Conservation (phyloP, 805 yeast genomes). For the Saccharomycopsis capsularis region DNA sequence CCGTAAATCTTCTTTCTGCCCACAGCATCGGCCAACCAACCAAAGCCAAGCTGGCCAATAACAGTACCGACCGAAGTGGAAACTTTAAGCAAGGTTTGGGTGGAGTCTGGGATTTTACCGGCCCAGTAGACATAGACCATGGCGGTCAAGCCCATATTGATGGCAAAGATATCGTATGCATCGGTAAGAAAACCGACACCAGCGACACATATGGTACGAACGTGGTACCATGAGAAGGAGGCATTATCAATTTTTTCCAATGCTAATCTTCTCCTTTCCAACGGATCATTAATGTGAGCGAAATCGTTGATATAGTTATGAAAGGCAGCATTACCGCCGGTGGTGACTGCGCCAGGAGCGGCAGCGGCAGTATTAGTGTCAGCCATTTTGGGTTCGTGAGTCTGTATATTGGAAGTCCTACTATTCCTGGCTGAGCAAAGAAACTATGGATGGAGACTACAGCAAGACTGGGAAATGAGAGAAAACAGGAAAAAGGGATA, state of each 20-base stretch:
- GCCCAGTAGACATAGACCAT: conserved; percentile 68
- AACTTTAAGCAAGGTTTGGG: conserved; percentile 70
- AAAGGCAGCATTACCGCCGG: conserved; percentile 81
- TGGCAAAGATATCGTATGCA: conserved; percentile 88
- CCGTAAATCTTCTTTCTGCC: conserved; percentile 91
- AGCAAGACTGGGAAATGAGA: too few relatives aligned
- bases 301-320: conserved; percentile 76
- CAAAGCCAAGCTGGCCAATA: conserved; percentile 83
- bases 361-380: too few relatives aligned
- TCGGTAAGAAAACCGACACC: conserved; percentile 94
- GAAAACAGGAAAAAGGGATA: too few relatives aligned
- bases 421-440: too few relatives aligned
- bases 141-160: conserved; percentile 77
- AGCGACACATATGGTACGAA: conserved; percentile 76
- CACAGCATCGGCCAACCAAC: conserved; percentile 68
- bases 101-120: conserved; percentile 57
- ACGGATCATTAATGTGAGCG: conserved; percentile 75
- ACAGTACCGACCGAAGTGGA: conserved; percentile 94
- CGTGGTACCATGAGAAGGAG: conserved; percentile 73
- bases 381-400: too few relatives aligned
- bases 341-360: too few relatives aligned
- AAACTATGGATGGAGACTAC: too few relatives aligned
- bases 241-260: conserved; percentile 78
- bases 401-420: too few relatives aligned
- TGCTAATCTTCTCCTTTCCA: conserved; percentile 82